Percentiles rank a stretch among this genome's conserved stretches.
These are phyloP conservation scores for Stachybotrys chartarum DNA, from an alignment of 2,329 filamentous ascomycete genomes.

Conservation along the genomic window DNA sequence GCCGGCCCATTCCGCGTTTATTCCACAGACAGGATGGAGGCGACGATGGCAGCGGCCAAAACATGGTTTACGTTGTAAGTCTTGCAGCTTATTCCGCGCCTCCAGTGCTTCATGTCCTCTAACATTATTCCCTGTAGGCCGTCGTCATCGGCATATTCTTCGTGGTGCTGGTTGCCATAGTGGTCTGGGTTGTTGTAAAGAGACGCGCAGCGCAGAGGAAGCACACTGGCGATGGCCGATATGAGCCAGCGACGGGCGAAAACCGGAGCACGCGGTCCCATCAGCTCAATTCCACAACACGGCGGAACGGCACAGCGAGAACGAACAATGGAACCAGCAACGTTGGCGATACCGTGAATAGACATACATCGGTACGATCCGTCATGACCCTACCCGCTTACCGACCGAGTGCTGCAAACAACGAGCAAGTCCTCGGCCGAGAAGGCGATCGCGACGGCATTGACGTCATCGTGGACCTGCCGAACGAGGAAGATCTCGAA, in stretches of 20 bases:
- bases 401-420: constrained; percentile 61
- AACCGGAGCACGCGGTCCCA: constrained; percentile 14
- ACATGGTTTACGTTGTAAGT: background rate
- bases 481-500: constrained; percentile 74
- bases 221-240: constrained; percentile 9
- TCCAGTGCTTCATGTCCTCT: background rate
- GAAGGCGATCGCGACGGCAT: constrained; percentile 91
- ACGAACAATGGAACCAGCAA: constrained; percentile 12
- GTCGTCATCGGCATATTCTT: background rate
- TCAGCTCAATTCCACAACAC: constrained; percentile 13
- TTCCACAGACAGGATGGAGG: background rate
- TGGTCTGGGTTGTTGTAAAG: background rate
- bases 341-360: constrained; percentile 50
- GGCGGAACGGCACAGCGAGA: constrained; percentile 2
- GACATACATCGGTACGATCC: constrained; percentile 83
- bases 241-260: constrained; percentile 23
- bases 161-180: background rate
- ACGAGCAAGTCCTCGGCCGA: constrained; percentile 75
- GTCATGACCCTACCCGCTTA: constrained; percentile 92
- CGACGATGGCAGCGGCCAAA: background rate
- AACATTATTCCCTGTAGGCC: too few relatives aligned
- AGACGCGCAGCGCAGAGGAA: background rate
- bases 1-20: background rate
- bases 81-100: background rate
- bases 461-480: constrained; percentile 81